Conservation (phyloP, 75 land plant genomes). For the Pinus albicaulis region DNA sequence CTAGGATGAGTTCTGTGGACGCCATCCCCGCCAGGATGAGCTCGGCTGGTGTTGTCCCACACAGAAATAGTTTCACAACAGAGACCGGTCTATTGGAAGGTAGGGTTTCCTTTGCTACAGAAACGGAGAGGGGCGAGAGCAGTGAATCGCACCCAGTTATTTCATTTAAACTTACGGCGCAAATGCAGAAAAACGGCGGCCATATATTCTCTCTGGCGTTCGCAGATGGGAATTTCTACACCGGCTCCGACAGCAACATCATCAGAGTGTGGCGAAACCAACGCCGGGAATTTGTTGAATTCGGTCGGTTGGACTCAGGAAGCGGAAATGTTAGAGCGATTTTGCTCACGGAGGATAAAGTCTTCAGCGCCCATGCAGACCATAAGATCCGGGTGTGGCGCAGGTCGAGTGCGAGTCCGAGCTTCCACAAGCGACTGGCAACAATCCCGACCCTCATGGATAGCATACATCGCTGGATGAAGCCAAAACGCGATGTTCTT, state of each 20-base stretch:
- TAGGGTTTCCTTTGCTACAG: no score
- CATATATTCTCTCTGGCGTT: no score
- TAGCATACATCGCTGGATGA: slow-evolving; percentile 32
- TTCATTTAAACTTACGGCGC: no score
- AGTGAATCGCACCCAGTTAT: no score
- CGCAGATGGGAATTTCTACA: no score
- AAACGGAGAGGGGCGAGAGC: no score
- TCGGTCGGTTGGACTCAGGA: slow-evolving; percentile 43
- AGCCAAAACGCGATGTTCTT: slow-evolving; percentile 48
- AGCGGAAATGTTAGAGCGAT: slow-evolving; percentile 45
- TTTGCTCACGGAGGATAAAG: slow-evolving; percentile 22
- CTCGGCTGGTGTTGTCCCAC: no score
- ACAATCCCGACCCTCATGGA: slow-evolving; percentile 54
- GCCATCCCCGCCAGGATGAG: no score
- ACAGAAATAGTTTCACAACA: no score
- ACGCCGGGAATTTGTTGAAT: slow-evolving; percentile 23
- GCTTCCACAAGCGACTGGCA: slow-evolving; percentile 36
- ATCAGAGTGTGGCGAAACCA: slow-evolving; percentile 23
- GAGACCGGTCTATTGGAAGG: no score
- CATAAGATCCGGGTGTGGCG: slow-evolving; percentile 76
- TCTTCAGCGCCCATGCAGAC: slow-evolving; percentile 72
- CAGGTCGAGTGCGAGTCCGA: not conserved
- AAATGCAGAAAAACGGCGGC: no score
- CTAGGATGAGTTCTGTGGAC: no score
- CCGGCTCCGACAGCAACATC: slow-evolving; percentile 25